Evolutionary conservation across 1,284 basidiomycete species (phyloP), one percentile per base, ranked within the genome.

Genomic region (Mycena citricolor): DNA sequence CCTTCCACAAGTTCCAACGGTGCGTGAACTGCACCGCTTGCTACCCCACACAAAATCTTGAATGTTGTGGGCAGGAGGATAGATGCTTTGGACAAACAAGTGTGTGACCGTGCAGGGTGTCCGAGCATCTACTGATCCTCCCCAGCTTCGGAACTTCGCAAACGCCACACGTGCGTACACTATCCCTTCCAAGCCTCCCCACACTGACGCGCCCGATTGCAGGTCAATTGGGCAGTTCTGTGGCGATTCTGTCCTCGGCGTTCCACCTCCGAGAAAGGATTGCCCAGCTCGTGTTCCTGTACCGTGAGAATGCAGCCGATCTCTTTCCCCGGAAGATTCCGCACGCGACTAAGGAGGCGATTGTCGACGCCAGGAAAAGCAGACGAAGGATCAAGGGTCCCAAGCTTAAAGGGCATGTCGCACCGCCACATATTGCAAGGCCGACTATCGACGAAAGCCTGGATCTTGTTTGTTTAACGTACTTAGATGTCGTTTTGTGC

Each of bases 161-260:
- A 83, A 84, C 54, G 81, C 83, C n/a, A 75, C 82, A 10, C 77
- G 83, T 38, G 6, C 7, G 33, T 21, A 11, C 24, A 11, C 19
- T 21, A 8, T 10, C 6, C 17, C 7, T 24, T 19, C 36, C 36
- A 25, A 7, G 25, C 16, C 29, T 8, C 6, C n/a, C 16, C 36
- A 29, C 12, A 6, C 36, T 26, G 22, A 38, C 23, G 12, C 24
- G 21, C 17, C 36, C 10, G n/a, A n/a, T n/a, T 19, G 16, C 16
- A 38, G 36, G 36, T 26, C 83, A 83, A 59, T 68, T 86, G 0
- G 83, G 83, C 17, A 82, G 79, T 42, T 85, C 83, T 4, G 81
- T 85, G 20, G 82, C 81, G 11, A 83, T 86, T 49, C 70, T 86
- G 6, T 83, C 82, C 8, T 84, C 82, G 8, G 77, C 81, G 0